Base-by-base conservation (phyloP, 116 monocot genomes). In the Posidonia oceanica region DNA sequence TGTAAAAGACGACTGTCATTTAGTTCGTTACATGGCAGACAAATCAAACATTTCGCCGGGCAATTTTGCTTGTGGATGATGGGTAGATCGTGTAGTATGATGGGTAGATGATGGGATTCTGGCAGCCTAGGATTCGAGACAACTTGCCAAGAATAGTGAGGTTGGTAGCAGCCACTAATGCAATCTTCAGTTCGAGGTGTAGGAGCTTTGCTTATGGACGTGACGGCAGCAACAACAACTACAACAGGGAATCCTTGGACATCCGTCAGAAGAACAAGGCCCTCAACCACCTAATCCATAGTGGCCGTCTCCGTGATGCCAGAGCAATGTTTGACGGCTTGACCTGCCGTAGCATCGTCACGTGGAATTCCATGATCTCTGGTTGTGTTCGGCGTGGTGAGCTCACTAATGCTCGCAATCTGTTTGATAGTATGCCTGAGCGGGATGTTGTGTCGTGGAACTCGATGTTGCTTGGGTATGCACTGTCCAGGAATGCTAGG, bases 391-490 rank as follows among this genome's bases (percentile, higher is more conserved):
- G 79, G 2, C 64, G 48, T 36, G 67, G 83, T 2, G 70, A 81
- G 42, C 14, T 81, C 4, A 36, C 41, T 11, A 67, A 11, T 3
- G 90, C 86, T 3, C 79, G 79, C 10, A 23, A 59, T 0, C 40
- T 90, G 59, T 90, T 86, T 73, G 77, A 90, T 20, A 22, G 38
- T 73, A 90, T 90, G 83, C 81, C 79, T 4, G 36, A 66, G 0
- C 69, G 80, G 54, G 84, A 90, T 69, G 17, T 80, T 20, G 67
- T 84, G 4, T 80, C 90, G 0, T 90, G 76, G 75, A 90, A 90
- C 69, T 54, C 80, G 54, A 77, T 90, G 66, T 75, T 90, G 3
- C 75, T 73, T 0, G 82, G 75, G 41, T 86, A 84, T 61, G 61
- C 78, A 0, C 11, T 54, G 13, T 80, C 81, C 0, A 68, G 54